A percentile compares a stretch with the other conserved stretches of the same genome.
phyloP scores from a whole-genome alignment of 306 rosid genomes.

The Erythrophleum fordii region DNA sequence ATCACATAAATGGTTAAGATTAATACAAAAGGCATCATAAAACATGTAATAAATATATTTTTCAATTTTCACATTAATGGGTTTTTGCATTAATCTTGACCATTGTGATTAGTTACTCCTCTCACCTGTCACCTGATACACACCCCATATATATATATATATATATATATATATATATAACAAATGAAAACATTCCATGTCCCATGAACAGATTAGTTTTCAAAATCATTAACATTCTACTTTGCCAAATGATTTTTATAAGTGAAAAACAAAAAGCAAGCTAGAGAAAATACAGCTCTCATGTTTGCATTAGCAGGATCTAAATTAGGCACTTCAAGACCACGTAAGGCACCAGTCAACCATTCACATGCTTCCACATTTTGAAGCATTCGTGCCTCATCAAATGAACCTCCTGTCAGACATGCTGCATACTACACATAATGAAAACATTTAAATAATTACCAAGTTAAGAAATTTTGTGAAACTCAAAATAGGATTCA shows the following conservation, averaged over 20 bases:
- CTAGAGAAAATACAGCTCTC: constrained; percentile 76
- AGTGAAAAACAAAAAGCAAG: constrained; percentile 28
- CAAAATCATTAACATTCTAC: constrained; percentile 7
- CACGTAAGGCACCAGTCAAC: constrained; percentile 83
- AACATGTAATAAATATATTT: neutral
- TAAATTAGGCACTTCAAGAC: constrained; percentile 78
- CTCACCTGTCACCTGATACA: neutral
- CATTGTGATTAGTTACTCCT: neutral
- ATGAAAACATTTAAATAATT: constrained; percentile 40
- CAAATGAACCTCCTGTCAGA: constrained; percentile 91
- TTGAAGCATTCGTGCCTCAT: constrained; percentile 91
- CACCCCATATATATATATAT: neutral
- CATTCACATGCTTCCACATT: constrained; percentile 98
- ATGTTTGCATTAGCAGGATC: constrained; percentile 82
- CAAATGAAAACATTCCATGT: constrained; percentile 14
- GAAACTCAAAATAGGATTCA: constrained; percentile 26
- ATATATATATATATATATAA: neutral
- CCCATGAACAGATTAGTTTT: constrained; percentile 19
- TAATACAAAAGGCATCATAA: neutral
- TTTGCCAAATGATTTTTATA: constrained; percentile 18
- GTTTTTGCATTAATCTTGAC: neutral
- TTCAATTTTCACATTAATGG: neutral
- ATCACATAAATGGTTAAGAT: neutral
- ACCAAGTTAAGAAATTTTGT: constrained; percentile 28
- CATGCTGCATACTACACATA: constrained; percentile 78